Base-by-base conservation (phyloP, 2,329 filamentous ascomycete genomes). In the Alternaria dauci region DNA sequence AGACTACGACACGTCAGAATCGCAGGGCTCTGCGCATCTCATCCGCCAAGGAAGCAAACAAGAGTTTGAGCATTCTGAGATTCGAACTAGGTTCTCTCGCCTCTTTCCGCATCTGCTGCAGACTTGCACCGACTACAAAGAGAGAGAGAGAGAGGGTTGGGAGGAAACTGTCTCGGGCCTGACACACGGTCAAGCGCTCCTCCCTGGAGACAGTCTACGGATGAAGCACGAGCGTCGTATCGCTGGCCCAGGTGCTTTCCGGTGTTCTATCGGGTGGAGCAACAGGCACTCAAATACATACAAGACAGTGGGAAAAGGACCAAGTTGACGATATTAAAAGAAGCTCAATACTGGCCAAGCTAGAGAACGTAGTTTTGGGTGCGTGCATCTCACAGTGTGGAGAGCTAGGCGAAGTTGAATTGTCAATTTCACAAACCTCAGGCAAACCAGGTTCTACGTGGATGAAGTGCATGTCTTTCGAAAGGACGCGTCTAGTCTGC, bases 21-120 rank as follows among this genome's bases (percentile, higher is more conserved):
- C 4, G 8, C 20, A 50, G 14, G 20, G 12, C 25, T 25, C 20
- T 39, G 23, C 23, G 46, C 39, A 4, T 26, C n/a, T 18, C 28
- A 8, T 8, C 9, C 20, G 44, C 11, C 18, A 23, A 44, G 3
- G 25, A 38, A 36, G n/a, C 20, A 9, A 42, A 38, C 52, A 48
- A 18, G n/a, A 48, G 23, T 16, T 14, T 51, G 52, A 48, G 44
- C 36, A 50, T 14, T 53, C 23, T 18, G 25, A 46, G 53, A 50
- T 30, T 51, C 46, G 36, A 57, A 61, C 48, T 56, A 18, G 28
- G 32, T 34, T 54, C 38, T 39, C 48, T 58, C 48, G 51, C 38
- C 42, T 47, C 2, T 7, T 6, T 2, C 36, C 9, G 30, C 18
- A 28, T 43, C 60, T 44, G 56, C 20, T 30, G 32, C 42, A 62